phyloP scores from a whole-genome alignment of 768 basidiomycete species.

The Calvatia gigantea region DNA sequence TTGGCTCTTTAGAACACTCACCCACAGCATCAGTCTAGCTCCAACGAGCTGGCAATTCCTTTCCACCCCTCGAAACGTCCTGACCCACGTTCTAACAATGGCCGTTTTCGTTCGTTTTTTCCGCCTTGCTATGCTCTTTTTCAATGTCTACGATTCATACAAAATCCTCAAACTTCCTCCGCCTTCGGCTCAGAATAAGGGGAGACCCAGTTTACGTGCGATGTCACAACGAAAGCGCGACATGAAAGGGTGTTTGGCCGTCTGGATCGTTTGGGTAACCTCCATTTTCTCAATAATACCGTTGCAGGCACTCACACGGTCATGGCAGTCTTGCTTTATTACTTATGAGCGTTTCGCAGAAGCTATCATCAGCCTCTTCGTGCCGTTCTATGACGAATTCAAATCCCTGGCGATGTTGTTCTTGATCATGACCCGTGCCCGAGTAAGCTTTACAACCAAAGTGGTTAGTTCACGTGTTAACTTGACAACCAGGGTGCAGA shows the following conservation, averaged over 20 bases:
- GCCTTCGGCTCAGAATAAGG: slow-evolving; percentile 48
- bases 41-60: slow-evolving; percentile 5
- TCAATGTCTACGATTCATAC: slow-evolving; percentile 83
- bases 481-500: slow-evolving; percentile 64
- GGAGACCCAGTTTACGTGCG: slow-evolving; percentile 63
- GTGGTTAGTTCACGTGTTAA: neutral
- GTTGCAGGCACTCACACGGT: slow-evolving; percentile 7
- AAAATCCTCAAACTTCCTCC: slow-evolving; percentile 74
- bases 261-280: slow-evolving; percentile 86
- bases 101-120: slow-evolving; percentile 64
- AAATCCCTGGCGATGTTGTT: slow-evolving; percentile 73
- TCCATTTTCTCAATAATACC: neutral
- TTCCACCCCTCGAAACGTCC: neutral
- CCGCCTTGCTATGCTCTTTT: slow-evolving; percentile 65
- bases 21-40: slow-evolving; percentile 14
- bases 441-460: slow-evolving; percentile 39
- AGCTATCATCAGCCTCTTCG: slow-evolving; percentile 59
- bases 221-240: slow-evolving; percentile 74
- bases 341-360: slow-evolving; percentile 68
- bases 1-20: neutral
- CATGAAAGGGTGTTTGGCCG: slow-evolving; percentile 80
- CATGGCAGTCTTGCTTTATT: slow-evolving; percentile 58
- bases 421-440: slow-evolving; percentile 70
- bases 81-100: slow-evolving; percentile 38
- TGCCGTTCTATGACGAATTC: slow-evolving; percentile 83